A percentile compares a stretch with the other conserved stretches of the same genome.
Conservation (phyloP, 2,329 filamentous ascomycete genomes). For the Mollisiaceae sp. region DNA sequence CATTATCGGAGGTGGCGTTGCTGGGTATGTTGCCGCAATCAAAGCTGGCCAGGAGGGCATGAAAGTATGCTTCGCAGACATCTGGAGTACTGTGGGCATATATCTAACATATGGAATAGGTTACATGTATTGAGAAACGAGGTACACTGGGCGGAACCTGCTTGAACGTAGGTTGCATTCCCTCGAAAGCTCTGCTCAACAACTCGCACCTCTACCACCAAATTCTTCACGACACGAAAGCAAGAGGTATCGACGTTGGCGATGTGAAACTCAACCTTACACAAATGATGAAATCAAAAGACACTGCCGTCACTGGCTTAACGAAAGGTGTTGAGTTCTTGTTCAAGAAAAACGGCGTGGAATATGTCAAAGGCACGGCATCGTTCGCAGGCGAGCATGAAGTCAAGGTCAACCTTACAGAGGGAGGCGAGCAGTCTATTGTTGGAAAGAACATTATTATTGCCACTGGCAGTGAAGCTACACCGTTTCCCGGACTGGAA, state of each 20-base stretch:
- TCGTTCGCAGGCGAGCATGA: conserved; percentile 89
- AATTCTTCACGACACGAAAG: conserved; percentile 95
- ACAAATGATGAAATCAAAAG: conserved; percentile 99
- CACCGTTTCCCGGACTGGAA: conserved; percentile 92
- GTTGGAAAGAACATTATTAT: conserved; percentile 97
- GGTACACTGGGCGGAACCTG: conserved; percentile 94
- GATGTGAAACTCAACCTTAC: conserved; percentile 95
- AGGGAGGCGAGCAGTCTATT: conserved; percentile 88
- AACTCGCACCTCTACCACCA: conserved; percentile 99
- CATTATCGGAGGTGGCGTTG: conserved; percentile 97
- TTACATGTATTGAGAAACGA: conserved; percentile 98
- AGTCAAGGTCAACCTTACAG: conserved; percentile 85
- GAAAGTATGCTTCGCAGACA: conserved; percentile 66
- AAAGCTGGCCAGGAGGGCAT: conserved; percentile 97
- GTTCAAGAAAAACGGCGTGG: conserved; percentile 98
- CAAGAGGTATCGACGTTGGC: conserved; percentile 95
- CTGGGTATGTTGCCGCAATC: conserved; percentile 98
- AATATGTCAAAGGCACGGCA: conserved; percentile 94
- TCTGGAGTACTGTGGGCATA: background rate
- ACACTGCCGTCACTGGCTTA: conserved; percentile 82
- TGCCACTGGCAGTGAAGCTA: conserved; percentile 92
- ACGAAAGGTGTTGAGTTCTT: conserved; percentile 98
- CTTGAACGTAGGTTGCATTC: conserved; percentile 98
- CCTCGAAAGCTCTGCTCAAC: conserved; percentile 98
- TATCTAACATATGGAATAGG: conserved; percentile 56